Evolutionary conservation across 2,329 filamentous ascomycete genomes (phyloP), one percentile per base, ranked within the genome.

Genomic region (Ascochyta fabae): DNA sequence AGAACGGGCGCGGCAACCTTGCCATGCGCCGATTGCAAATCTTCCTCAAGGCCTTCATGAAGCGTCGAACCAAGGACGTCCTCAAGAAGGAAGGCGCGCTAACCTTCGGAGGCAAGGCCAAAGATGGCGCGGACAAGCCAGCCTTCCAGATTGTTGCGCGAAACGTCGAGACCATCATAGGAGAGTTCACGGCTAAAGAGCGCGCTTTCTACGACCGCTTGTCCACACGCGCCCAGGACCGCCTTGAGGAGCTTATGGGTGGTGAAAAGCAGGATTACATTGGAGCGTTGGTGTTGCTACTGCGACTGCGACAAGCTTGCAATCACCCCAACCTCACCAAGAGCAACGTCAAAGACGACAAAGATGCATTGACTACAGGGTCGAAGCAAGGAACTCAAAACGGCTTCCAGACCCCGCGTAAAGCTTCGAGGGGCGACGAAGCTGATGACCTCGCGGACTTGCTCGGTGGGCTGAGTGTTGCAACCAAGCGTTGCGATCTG

Each of bases 1-100:
- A 94, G 79, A 91, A 90, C 58, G 93, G 93, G 7, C 89, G 90
- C 58, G 95, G 94, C 10, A 90, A 93, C 49, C 84, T 98, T 54
- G 94, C 95, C 15, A 96, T 99, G 73, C 85, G 88, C 46, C 86
- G 95, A 40, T 80, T 99, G 29, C 92, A 96, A 64, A 87, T 89
- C 53, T 87, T 96, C 58, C 80, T 99, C 4, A 89, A 90, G 50
- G 94, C 92, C 51, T 96, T 96, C 78, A 99, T 99, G 95, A 96
- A 98, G 80, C 88, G 95, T n/a, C 87, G 95, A 38, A 98, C 93
- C 8, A 99, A 99, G 77, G 92, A 96, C 22, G 91, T 99, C n/a
- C 79, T 99, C 58, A 96, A 95, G 77, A 84, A 92, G 65, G 91
- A 91, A 10, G 91, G 91, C 10, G 91, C 91, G 0, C 79, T 96